These are phyloP conservation scores for Arthromyces matolae DNA, from an alignment of 768 basidiomycete species.

Conservation along the genomic window DNA sequence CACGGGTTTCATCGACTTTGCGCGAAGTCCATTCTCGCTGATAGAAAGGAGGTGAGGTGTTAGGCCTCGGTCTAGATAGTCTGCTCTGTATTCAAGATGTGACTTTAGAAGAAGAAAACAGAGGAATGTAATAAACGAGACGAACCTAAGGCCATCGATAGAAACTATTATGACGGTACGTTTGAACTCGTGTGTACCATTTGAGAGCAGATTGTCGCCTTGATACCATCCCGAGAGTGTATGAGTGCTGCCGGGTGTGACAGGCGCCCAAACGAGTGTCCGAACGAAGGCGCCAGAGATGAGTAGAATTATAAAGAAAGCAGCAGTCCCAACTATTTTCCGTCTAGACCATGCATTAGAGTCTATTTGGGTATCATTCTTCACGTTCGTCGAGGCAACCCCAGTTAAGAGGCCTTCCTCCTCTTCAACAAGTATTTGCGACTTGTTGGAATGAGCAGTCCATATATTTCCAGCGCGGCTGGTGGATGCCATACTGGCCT, in stretches of 20 bases:
- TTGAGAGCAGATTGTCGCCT: slow-evolving; percentile 50
- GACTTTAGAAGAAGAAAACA: slow-evolving; percentile 4
- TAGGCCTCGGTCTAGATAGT: slow-evolving; percentile 81
- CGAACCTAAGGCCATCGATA: slow-evolving; percentile 79
- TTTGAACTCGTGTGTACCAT: slow-evolving; percentile 82
- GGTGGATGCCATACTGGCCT: slow-evolving; percentile 12
- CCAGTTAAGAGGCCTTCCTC: slow-evolving; percentile 36
- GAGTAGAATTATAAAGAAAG: slow-evolving; percentile 38
- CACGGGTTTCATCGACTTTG: slow-evolving; percentile 82
- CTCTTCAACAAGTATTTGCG: slow-evolving; percentile 29
- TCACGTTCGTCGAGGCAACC: slow-evolving; percentile 17
- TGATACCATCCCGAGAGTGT: slow-evolving; percentile 30
- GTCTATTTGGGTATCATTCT: slow-evolving; percentile 20
- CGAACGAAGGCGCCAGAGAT: slow-evolving; percentile 40
- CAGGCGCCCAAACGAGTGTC: slow-evolving; percentile 28
- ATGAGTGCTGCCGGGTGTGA: slow-evolving; percentile 22
- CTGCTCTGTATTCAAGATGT: slow-evolving; percentile 49
- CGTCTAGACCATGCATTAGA: slow-evolving; percentile 33
- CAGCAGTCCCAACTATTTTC: slow-evolving; percentile 36
- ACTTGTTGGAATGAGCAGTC: slow-evolving; percentile 3
- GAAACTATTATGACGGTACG: slow-evolving; percentile 81
- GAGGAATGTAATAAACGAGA: background rate
- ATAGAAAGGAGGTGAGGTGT: slow-evolving; percentile 82
- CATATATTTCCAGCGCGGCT: slow-evolving; percentile 7
- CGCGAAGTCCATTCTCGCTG: slow-evolving; percentile 78